These are phyloP conservation scores for Flaveria ramosissima DNA, from an alignment of 129 eudicot genomes.

Conservation along the genomic window DNA sequence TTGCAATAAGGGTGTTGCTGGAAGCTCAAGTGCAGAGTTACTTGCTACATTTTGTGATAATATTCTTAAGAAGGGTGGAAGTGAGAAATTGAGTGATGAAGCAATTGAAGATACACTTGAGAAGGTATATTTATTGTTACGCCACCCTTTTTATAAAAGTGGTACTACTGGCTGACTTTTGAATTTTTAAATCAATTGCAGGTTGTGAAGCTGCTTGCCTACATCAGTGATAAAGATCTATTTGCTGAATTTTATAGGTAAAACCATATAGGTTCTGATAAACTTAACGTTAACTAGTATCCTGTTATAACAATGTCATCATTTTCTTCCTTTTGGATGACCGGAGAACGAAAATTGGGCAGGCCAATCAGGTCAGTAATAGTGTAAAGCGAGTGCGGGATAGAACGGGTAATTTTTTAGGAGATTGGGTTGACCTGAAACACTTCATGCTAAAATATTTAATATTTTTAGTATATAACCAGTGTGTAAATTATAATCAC, in stretches of 20 bases:
- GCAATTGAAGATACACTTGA: conserved; percentile 91
- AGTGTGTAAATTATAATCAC: not conserved
- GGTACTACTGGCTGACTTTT: conserved; percentile 2
- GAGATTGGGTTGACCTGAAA: not conserved
- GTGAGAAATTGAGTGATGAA: conserved; percentile 92
- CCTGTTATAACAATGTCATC: not conserved
- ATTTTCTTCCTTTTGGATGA: conserved; percentile 4
- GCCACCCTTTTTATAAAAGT: not conserved
- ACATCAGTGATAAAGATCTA: conserved; percentile 88
- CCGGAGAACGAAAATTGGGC: not conserved
- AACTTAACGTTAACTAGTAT: not conserved
- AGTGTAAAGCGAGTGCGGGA: too few relatives aligned
- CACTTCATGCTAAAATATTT: not conserved
- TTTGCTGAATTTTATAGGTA: conserved; percentile 89
- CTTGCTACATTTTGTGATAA: conserved; percentile 91
- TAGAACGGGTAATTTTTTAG: too few relatives aligned
- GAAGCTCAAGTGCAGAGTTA: conserved; percentile 88
- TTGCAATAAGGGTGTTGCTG: conserved; percentile 94
- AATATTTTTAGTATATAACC: not conserved
- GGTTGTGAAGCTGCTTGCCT: conserved; percentile 92
- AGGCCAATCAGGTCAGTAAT: not conserved
- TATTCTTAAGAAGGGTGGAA: conserved; percentile 89
- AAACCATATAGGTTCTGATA: conserved; percentile 1
- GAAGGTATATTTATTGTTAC: conserved; percentile 52
- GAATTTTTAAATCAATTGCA: conserved; percentile 20